Conservation (phyloP, 2,329 filamentous ascomycete genomes). For the Penicillium sp. region DNA sequence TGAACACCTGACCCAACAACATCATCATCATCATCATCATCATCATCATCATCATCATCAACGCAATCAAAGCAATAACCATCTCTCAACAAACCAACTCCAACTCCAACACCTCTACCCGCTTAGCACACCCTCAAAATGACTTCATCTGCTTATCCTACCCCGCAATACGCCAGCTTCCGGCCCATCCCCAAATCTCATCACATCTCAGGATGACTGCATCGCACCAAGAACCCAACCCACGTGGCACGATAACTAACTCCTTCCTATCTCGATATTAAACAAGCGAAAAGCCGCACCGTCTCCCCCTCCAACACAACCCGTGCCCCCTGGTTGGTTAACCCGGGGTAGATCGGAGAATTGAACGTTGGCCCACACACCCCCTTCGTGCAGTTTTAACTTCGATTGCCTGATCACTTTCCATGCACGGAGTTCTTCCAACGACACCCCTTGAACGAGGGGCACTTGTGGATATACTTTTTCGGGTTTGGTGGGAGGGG, state of each 20-base stretch:
- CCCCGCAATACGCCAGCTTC: neutral
- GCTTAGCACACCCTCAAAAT: neutral
- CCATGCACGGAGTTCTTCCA: neutral
- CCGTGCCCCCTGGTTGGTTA: neutral
- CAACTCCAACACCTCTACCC: neutral
- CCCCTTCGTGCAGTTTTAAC: neutral
- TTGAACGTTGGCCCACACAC: neutral
- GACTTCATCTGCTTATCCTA: conserved; percentile 1
- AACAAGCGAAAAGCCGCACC: neutral
- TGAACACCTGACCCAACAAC: neutral
- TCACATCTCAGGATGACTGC: neutral
- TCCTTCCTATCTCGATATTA: conserved; percentile 1
- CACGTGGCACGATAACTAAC: neutral
- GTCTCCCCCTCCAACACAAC: neutral
- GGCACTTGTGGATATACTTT: neutral
- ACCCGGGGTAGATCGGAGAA: conserved; percentile 1
- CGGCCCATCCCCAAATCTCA: neutral
- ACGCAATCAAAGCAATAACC: neutral
- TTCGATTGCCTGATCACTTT: neutral
- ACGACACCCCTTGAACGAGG: neutral
- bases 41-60: neutral
- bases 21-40: neutral
- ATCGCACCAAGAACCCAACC: neutral
- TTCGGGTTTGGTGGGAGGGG: neutral
- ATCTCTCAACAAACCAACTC: neutral